A percentile compares a stretch with the other conserved stretches of the same genome.
These are phyloP conservation scores for Penicillium frequentans DNA, from an alignment of 2,329 filamentous ascomycete species.

Conservation along the genomic window DNA sequence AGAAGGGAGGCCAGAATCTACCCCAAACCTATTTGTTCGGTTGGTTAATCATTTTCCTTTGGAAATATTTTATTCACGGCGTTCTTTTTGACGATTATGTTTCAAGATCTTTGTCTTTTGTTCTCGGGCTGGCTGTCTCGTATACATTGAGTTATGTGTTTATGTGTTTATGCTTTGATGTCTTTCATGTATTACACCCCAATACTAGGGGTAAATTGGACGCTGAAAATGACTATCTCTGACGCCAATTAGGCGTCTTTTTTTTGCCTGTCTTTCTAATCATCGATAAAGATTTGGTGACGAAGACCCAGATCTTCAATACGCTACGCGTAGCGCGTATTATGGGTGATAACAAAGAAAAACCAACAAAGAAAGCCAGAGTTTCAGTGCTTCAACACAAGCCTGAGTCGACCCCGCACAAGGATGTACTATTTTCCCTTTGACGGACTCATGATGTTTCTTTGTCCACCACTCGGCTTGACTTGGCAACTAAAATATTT, in stretches of 20 bases:
- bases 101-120: neutral
- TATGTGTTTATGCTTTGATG: neutral
- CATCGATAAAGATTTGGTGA: neutral
- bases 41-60: neutral
- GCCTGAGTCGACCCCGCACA: no score
- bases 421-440: no score
- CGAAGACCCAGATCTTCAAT: neutral
- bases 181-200: neutral
- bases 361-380: neutral
- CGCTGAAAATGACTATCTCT: neutral
- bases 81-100: neutral
- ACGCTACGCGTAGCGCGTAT: neutral
- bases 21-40: neutral
- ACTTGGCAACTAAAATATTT: no score
- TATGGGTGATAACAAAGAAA: neutral
- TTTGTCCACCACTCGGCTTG: no score
- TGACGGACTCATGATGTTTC: no score
- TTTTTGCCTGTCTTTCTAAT: neutral
- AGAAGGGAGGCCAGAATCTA: neutral
- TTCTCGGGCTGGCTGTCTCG: conserved; percentile 9
- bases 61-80: neutral
- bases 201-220: neutral
- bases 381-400: no score
- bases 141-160: neutral
- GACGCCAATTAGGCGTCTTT: neutral